A percentile compares a stretch with the other conserved stretches of the same genome.
phyloP scores from a whole-genome alignment of 208 protist genomes.

The Angomonas deanei region DNA sequence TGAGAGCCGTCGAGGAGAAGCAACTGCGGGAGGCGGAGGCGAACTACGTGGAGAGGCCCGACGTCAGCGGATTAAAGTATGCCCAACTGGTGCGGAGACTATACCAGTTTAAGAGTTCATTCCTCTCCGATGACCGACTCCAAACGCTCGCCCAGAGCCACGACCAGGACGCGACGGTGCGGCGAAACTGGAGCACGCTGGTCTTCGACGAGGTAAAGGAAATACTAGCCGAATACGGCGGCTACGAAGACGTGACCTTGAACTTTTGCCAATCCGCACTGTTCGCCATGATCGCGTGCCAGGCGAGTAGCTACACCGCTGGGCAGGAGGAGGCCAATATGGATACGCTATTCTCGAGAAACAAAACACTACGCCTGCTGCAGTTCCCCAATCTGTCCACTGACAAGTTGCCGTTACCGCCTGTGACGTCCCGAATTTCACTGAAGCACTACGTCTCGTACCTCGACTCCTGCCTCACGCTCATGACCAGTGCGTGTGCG shows the following conservation, averaged over 20 bases:
- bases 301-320: slow-evolving; percentile 27
- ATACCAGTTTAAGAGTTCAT: slow-evolving; percentile 54
- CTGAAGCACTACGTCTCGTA: slow-evolving; percentile 62
- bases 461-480: slow-evolving; percentile 65
- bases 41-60: slow-evolving; percentile 48
- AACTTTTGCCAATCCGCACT: slow-evolving; percentile 76
- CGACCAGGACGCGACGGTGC: slow-evolving; percentile 9
- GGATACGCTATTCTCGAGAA: slow-evolving; percentile 29
- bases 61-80: slow-evolving; percentile 61
- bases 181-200: slow-evolving; percentile 58
- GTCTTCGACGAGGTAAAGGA: slow-evolving; percentile 67
- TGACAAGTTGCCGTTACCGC: slow-evolving; percentile 18
- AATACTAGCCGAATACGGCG: slow-evolving; percentile 62
- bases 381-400: slow-evolving; percentile 43
- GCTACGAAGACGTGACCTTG: slow-evolving; percentile 86
- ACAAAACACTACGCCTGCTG: slow-evolving; percentile 52
- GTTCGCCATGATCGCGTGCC: slow-evolving; percentile 54
- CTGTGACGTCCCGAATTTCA: slow-evolving; percentile 13
- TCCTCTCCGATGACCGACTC: slow-evolving; percentile 69
- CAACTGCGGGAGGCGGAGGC: slow-evolving; percentile 19
- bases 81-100: slow-evolving; percentile 60
- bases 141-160: slow-evolving; percentile 18
- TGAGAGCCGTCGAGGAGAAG: slow-evolving; percentile 33
- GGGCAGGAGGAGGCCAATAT: not conserved
- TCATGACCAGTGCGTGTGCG: slow-evolving; percentile 44